Conservation (phyloP, 345 rosid genomes). For the Kandelia obovata region DNA sequence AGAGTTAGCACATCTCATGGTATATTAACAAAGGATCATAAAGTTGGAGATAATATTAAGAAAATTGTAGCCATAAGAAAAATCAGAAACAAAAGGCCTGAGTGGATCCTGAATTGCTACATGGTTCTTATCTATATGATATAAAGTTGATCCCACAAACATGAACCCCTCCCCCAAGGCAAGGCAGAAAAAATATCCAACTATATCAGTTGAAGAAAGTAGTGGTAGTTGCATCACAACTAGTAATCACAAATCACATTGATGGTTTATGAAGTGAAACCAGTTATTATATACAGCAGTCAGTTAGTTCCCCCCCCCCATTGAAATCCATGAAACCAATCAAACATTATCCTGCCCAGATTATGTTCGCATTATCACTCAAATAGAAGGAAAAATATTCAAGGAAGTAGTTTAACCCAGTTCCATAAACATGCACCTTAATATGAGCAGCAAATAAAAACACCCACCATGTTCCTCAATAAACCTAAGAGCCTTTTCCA, state of each 20-base stretch:
- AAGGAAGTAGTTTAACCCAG: background rate
- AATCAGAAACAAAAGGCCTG: background rate
- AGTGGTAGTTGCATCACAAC: background rate
- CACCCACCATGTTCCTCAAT: constrained; percentile 85
- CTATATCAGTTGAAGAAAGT: background rate
- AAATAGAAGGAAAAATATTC: background rate
- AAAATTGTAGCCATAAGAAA: background rate
- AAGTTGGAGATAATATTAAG: background rate
- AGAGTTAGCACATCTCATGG: background rate
- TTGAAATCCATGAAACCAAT: background rate
- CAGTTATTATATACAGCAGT: no score
- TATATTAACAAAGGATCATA: background rate
- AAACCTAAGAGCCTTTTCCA: constrained; percentile 93
- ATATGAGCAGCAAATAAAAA: background rate
- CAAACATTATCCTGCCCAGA: background rate
- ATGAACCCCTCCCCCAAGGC: background rate
- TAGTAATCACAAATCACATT: background rate
- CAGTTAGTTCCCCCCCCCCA: background rate
- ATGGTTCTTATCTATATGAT: no score
- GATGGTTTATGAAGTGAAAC: background rate
- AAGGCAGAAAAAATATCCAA: background rate
- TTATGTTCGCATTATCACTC: background rate
- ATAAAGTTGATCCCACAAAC: no score
- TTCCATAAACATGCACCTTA: background rate
- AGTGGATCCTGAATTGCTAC: background rate